Base-by-base conservation (phyloP, 345 rosid species). In the Gossypium anomalum region DNA sequence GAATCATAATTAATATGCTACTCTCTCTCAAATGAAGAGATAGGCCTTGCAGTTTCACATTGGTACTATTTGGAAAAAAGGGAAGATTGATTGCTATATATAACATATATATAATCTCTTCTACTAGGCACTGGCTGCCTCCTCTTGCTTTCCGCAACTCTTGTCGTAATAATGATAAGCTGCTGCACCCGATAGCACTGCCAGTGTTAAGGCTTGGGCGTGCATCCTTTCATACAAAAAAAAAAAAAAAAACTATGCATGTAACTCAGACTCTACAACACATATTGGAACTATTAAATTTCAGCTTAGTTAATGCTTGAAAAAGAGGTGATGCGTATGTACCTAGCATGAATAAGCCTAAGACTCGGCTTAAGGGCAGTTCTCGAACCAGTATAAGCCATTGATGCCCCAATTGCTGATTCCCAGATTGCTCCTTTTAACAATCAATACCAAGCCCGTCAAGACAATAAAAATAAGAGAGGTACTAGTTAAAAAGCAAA, bases 321-420 rank as follows among this genome's bases (percentile, higher is more conserved):
- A 34, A 34, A 34, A 34, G 51, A 4, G 59, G 25, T 34, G 5
- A 19, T 10, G 53, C 41, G 27, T 8, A 29, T 9, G 7, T 63
- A 88, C 89, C 92, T 88, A 8, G 94, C 94, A 80, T 90, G 91
- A 20, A 90, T 88, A 43, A 90, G 87, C 84, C 87, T 86, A 13
- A 88, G 87, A 48, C 92, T 90, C 12, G 94, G 88, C 81, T 88
- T 90, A 5, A 88, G 83, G 70, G 1, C 86, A 72, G 55, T 70
- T 34, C 41, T 34, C 41, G 41, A 4, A 34, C 41, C 41, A 34
- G 41, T 70, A 15, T 85, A 88, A 74, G 87, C 90, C 3, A 88
- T 72, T 13, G 94, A 90, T 53, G 86, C 94, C 27, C 88, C 94
- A 43, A 88, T 56, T 11, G 87, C 81, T 1, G 94, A 76, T 63